A percentile compares a stretch with the other conserved stretches of the same genome.
These are phyloP conservation scores for Aspergillus floridensis DNA, from an alignment of 2,329 filamentous ascomycete genomes.

Conservation along the genomic window DNA sequence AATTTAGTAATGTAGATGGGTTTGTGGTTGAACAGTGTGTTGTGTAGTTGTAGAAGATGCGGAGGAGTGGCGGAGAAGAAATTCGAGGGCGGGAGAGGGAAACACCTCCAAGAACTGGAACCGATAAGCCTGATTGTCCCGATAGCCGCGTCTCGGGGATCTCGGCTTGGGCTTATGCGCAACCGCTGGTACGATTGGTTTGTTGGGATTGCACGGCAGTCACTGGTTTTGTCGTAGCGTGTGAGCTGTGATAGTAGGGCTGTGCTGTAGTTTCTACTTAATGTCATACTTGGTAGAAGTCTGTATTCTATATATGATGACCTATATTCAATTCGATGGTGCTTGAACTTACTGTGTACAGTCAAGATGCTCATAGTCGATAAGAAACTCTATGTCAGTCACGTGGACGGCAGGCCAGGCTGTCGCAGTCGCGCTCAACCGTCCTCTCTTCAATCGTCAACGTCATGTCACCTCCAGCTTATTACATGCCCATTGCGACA, in stretches of 20 bases:
- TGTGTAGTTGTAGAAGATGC: background rate
- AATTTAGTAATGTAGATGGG: background rate
- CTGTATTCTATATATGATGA: too few species aligned
- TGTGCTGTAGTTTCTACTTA: too few species aligned
- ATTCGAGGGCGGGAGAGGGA: background rate
- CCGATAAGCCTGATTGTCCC: constrained; percentile 8
- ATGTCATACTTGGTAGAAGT: too few species aligned
- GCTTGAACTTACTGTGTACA: background rate
- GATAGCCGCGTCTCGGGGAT: background rate
- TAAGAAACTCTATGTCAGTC: background rate
- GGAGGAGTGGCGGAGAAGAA: constrained; percentile 6
- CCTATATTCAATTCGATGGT: background rate
- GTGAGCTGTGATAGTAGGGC: too few species aligned
- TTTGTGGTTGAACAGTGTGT: background rate
- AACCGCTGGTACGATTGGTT: background rate
- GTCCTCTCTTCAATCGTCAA: background rate
- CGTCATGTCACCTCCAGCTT: background rate
- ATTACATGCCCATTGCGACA: background rate
- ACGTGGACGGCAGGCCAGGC: background rate
- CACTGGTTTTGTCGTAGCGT: too few species aligned
- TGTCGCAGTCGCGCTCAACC: background rate
- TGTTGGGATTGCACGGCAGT: background rate
- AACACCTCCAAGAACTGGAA: background rate
- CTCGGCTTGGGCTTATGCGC: background rate
- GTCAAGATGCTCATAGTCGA: background rate